Conservation (phyloP, 495 filamentous ascomycete genomes). For the Penicillium turbatum region DNA sequence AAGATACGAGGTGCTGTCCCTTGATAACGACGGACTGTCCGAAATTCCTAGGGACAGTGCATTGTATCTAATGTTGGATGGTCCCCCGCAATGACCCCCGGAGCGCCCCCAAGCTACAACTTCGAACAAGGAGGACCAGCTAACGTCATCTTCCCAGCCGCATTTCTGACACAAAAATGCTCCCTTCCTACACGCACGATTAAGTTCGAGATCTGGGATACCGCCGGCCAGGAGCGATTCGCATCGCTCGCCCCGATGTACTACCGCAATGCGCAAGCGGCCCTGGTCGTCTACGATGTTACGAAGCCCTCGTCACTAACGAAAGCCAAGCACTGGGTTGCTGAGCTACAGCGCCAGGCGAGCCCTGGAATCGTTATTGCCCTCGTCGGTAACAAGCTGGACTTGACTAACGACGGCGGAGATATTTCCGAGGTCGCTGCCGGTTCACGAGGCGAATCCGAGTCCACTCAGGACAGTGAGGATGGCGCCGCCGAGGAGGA, state of each 20-base stretch:
- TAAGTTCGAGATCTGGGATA: constrained; percentile 99
- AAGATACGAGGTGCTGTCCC: not conserved
- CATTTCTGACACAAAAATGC: constrained; percentile 98
- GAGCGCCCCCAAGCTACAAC: not conserved
- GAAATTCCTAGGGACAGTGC: not conserved
- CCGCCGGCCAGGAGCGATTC: constrained; percentile 96
- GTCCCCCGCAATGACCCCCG: not conserved
- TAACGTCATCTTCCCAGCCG: constrained; percentile 57
- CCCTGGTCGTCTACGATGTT: constrained; percentile 98
- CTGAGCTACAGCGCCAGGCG: constrained; percentile 95
- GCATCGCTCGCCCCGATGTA: constrained; percentile 98
- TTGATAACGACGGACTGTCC: not conserved
- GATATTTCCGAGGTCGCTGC: constrained; percentile 34
- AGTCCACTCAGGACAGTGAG: constrained; percentile 33
- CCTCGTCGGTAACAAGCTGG: constrained; percentile 94
- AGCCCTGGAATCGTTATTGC: constrained; percentile 96
- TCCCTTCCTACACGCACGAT: constrained; percentile 92
- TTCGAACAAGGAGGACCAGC: constrained; percentile 10
- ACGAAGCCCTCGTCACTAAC: constrained; percentile 92
- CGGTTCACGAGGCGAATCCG: constrained; percentile 23
- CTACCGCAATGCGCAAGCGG: constrained; percentile 97
- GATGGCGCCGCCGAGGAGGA: constrained; percentile 43
- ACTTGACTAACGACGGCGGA: constrained; percentile 63
- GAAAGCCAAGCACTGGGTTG: constrained; percentile 99
- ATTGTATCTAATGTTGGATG: not conserved